Percentiles rank a stretch among this genome's conserved stretches.
Conservation (phyloP, 495 filamentous ascomycete genomes). For the Neurospora tetrasperma region DNA sequence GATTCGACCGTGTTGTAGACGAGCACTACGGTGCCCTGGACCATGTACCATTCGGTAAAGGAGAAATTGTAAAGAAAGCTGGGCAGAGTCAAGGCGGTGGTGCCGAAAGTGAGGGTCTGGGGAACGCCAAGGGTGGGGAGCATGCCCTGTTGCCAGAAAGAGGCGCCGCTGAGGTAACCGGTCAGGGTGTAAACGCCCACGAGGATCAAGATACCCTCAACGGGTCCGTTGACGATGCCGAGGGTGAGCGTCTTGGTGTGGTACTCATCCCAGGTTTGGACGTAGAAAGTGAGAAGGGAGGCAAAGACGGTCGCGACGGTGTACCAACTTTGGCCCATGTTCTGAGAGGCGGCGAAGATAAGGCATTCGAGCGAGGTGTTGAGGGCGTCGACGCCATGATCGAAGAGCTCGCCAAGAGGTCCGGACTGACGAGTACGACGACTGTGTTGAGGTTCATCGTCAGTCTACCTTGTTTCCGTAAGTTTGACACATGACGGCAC, state of each 20-base stretch:
- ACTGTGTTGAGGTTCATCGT: slow-evolving; percentile 29
- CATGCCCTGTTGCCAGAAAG: slow-evolving; percentile 85
- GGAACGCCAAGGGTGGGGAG: slow-evolving; percentile 60
- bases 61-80: slow-evolving; percentile 59
- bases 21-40: slow-evolving; percentile 77
- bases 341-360: slow-evolving; percentile 83
- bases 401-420: slow-evolving; percentile 90
- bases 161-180: slow-evolving; percentile 71
- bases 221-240: slow-evolving; percentile 85
- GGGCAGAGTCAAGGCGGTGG: slow-evolving; percentile 57
- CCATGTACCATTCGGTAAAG: slow-evolving; percentile 86
- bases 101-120: slow-evolving; percentile 45
- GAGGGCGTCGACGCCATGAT: slow-evolving; percentile 93
- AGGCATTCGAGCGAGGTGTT: slow-evolving; percentile 92
- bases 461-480: not conserved
- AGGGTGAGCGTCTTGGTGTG: slow-evolving; percentile 93
- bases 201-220: slow-evolving; percentile 85
- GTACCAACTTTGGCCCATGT: slow-evolving; percentile 85
- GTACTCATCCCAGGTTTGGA: slow-evolving; percentile 99
- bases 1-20: slow-evolving; percentile 70
- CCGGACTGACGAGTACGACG: slow-evolving; percentile 87
- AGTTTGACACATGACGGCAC: not conserved
- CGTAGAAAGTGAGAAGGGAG: slow-evolving; percentile 71
- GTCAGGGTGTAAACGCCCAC: slow-evolving; percentile 78
- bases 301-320: slow-evolving; percentile 80